Evolutionary conservation across 805 yeast species (phyloP).

Genomic region (Kuraishia cidri): DNA sequence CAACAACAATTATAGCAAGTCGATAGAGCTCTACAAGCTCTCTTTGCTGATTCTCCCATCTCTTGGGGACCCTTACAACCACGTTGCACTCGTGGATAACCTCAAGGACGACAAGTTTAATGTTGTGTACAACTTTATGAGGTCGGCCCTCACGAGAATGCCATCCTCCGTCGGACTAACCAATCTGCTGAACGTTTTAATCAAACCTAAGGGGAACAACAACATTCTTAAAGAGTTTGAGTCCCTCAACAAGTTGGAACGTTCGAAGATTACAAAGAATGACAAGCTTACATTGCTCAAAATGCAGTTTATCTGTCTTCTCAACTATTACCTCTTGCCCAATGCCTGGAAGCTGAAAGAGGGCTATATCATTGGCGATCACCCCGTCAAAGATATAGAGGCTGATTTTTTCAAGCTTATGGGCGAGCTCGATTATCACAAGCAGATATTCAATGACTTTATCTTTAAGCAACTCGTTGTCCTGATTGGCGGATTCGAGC

Average conservation of each 20-base stretch:
- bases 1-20: constrained; percentile 30
- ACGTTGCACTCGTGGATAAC: constrained; percentile 47
- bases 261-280: constrained; percentile 20
- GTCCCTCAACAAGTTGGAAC: constrained; percentile 10
- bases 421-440: constrained; percentile 18
- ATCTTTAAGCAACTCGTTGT: constrained; percentile 25
- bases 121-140: constrained; percentile 42
- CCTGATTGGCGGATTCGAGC: constrained; percentile 26
- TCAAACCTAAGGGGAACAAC: constrained; percentile 22
- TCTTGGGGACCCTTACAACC: constrained; percentile 58
- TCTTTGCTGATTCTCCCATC: constrained; percentile 57
- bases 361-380: constrained; percentile 19
- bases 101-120: constrained; percentile 35
- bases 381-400: constrained; percentile 18
- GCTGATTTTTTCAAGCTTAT: constrained; percentile 18
- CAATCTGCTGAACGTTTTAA: constrained; percentile 30
- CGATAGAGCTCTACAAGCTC: constrained; percentile 36
- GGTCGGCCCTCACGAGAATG: constrained; percentile 47
- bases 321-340: constrained; percentile 31
- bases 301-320: constrained; percentile 18
- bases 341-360: constrained; percentile 22
- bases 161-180: constrained; percentile 35
- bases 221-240: constrained; percentile 17
- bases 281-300: constrained; percentile 21
- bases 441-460: constrained; percentile 22